Evolutionary conservation across 2,329 filamentous ascomycete genomes (phyloP), one percentile per base, ranked within the genome.

Genomic region (Colletotrichum tropicicola): DNA sequence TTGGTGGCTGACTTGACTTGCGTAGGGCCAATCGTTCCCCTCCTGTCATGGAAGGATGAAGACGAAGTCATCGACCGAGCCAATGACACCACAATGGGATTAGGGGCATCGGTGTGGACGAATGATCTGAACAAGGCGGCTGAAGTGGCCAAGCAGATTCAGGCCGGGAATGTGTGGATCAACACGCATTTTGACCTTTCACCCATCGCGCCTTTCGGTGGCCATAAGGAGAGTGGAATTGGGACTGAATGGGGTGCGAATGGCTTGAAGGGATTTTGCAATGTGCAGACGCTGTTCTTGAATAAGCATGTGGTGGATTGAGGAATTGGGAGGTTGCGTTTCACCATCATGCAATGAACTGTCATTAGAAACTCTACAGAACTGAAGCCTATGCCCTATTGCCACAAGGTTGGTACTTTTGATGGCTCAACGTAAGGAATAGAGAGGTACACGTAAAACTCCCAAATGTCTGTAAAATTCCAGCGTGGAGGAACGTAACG

Each of bases 21-120:
- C 17, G 5, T 32, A 83, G 83, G 84, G 0, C 89, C 90, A 0
- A 87, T 92, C 32, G 80, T 91, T 1, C 89, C 89, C 0, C 76
- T 91, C 7, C 72, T 91, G 59, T 83, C 82, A 28, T 92, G 88
- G 87, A 79, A 78, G 0, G 80, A 84, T 23, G 89, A 92, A 65
- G 82, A 82, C 3, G 87, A 90, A 15, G 86, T 89, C 0, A 77
- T 91, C 32, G 72, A 73, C 2, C 81, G 86, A 5, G 87, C 85
- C 1, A 90, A 89, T 67, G 77, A 80, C 21, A 77, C 78, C 3
- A 77, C 83, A n/a, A 82, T 80, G 35, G 87, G 85, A 0, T 79
- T 89, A 0, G 86, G 85, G 0, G 83, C 85, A 2, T 87, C 86
- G 0, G 82, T 90, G 0, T 90, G 87, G 80, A 83, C 80, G 6